Conservation (phyloP, 768 basidiomycete species). For the Ephemerocybe angulata region DNA sequence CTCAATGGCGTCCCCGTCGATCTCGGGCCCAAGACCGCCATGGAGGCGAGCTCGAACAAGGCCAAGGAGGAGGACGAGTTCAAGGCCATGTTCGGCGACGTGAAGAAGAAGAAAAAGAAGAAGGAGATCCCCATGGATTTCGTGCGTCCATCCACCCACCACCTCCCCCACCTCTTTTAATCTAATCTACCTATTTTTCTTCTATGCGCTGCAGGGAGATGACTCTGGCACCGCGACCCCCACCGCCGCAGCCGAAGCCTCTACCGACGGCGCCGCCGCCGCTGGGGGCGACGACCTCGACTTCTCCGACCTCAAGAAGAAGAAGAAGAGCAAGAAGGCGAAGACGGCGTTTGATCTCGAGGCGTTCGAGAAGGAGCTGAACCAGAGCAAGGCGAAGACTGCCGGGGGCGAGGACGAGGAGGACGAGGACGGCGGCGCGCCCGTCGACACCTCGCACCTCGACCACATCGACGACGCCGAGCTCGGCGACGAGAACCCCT, state of each 20-base stretch:
- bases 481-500: slow-evolving; percentile 87
- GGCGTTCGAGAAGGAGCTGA: slow-evolving; percentile 91
- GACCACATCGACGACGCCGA: slow-evolving; percentile 76
- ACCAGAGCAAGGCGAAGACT: slow-evolving; percentile 62
- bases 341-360: slow-evolving; percentile 88
- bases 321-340: slow-evolving; percentile 85
- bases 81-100: slow-evolving; percentile 82
- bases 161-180: slow-evolving; percentile 5
- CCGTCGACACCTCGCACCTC: slow-evolving; percentile 60
- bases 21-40: slow-evolving; percentile 70
- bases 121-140: slow-evolving; percentile 85
- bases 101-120: slow-evolving; percentile 94
- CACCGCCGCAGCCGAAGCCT: slow-evolving; percentile 35
- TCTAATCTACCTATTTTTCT: not conserved
- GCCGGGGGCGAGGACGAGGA: slow-evolving; percentile 50
- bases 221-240: slow-evolving; percentile 62
- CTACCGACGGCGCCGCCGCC: slow-evolving; percentile 33
- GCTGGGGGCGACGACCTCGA: slow-evolving; percentile 75
- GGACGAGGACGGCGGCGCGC: slow-evolving; percentile 51
- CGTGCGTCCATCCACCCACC: slow-evolving; percentile 39
- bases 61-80: slow-evolving; percentile 67
- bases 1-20: slow-evolving; percentile 70
- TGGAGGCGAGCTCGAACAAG: slow-evolving; percentile 59
- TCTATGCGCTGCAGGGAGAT: slow-evolving; percentile 45
- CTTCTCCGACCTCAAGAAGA: slow-evolving; percentile 96